Evolutionary conservation across 768 basidiomycete species (phyloP).

Genomic region (Asterophora parasitica): DNA sequence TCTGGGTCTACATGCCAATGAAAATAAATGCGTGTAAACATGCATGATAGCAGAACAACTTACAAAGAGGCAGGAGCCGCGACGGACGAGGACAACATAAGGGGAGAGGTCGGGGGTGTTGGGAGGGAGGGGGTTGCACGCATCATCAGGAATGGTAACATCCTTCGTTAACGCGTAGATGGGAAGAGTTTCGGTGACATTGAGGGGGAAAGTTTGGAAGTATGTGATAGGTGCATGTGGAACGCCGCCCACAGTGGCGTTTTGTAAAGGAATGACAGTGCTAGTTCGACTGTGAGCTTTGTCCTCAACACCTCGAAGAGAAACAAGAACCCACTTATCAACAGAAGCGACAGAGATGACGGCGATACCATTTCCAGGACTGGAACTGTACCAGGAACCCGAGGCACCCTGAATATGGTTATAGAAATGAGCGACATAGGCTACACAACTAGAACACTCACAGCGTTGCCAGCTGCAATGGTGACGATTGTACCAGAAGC

Average conservation of each 20-base stretch:
- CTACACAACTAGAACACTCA: conserved; percentile 11
- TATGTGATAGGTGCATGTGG: conserved; percentile 49
- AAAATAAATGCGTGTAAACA: not conserved
- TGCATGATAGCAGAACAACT: conserved; percentile 7
- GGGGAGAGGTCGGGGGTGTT: conserved; percentile 48
- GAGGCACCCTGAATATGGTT: conserved; percentile 34
- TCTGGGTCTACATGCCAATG: too few species aligned
- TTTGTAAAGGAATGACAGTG: conserved; percentile 53
- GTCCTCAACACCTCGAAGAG: not conserved
- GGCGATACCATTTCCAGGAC: conserved; percentile 47
- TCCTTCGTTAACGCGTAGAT: conserved; percentile 59
- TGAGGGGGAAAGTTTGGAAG: conserved; percentile 44
- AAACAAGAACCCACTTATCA: conserved; percentile 45
- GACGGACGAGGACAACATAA: conserved; percentile 51
- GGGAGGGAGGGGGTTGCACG: conserved; percentile 53
- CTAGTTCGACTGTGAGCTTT: conserved; percentile 19
- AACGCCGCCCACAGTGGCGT: conserved; percentile 47
- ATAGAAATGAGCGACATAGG: not conserved
- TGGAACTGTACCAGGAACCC: conserved; percentile 59
- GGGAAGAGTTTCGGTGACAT: conserved; percentile 39
- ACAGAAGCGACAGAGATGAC: conserved; percentile 55
- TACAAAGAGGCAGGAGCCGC: conserved; percentile 57
- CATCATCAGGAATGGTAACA: conserved; percentile 48
- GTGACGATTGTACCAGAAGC: conserved; percentile 55
- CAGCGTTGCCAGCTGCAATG: conserved; percentile 56